Evolutionary conservation across 352 stramenopile species (phyloP).

Genomic region (Phytophthora pini): DNA sequence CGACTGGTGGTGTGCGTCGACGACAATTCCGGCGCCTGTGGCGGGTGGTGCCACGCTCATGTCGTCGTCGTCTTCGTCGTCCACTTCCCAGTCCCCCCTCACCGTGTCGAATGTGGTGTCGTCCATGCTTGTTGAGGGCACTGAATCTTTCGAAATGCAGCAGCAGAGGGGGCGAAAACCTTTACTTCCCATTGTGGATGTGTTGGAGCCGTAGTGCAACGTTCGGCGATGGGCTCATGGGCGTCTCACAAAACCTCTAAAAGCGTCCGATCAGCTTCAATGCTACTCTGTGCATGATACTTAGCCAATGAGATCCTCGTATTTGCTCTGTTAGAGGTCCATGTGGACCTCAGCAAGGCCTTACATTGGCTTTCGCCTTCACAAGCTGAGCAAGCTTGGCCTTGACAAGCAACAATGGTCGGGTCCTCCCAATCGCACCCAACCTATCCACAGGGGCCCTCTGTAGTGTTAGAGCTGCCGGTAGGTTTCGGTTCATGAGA

Average conservation of each 20-base stretch:
- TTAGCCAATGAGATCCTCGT: background rate
- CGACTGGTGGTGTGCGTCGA: background rate
- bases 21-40: background rate
- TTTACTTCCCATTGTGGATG: constrained; percentile 2
- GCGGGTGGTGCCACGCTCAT: background rate
- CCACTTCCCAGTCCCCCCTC: background rate
- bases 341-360: background rate
- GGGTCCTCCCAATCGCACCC: too few species aligned
- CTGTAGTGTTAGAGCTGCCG: too few species aligned
- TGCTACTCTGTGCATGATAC: too few species aligned
- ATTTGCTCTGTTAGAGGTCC: background rate
- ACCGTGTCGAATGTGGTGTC: background rate
- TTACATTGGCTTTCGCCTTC: too few species aligned
- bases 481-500: too few species aligned
- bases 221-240: background rate
- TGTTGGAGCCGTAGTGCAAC: background rate
- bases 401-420: too few species aligned
- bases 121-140: background rate
- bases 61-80: background rate
- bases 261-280: background rate
- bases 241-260: background rate
- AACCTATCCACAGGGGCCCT: too few species aligned
- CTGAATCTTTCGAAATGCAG: background rate
- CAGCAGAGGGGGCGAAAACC: background rate
- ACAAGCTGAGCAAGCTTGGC: too few species aligned